Base-by-base conservation (phyloP, 805 yeast species). In the Pichia pseudocactophila region DNA sequence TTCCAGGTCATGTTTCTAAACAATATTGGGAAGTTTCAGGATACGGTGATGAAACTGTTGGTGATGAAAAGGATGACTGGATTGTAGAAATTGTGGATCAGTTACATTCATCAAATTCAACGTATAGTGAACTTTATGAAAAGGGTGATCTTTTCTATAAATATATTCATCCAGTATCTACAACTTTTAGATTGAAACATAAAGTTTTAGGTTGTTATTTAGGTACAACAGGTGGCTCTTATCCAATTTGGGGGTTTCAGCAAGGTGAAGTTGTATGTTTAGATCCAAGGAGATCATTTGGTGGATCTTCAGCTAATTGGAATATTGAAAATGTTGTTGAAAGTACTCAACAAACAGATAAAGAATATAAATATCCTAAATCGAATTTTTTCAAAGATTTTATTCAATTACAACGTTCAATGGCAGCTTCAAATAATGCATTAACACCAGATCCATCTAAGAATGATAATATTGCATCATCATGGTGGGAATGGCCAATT, bases 241-340 rank as follows among this genome's bases (percentile, higher is more conserved):
- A 89, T 57, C 99, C 99, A 16, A 79, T 78, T 15, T 92, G 99
- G 99, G 99, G 98, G 17, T 92, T 90, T 74, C 77, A 87, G 59
- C 99, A 92, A 69, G 95, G 96, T 49, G 95, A 84, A 61, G 85
- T 84, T 34, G 74, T 79, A 7, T 84, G 95, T 61, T 75, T 75
- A 49, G 56, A 66, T 7, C 61, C 74, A 13, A 15, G 50, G 1
- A 19, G 41, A 6, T 49, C 53, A 10, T 45, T 42, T 13, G 38
- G 45, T 4, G 87, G 82, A 59, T 76, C 77, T 55, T 68, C 73
- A 42, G 77, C 88, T 8, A 78, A 84, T 82, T 84, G 94, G 94
- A 84, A 84, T 61, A 59, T 84, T 43, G 94, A 84, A 60, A 73
- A 73, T 51, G 87, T 82, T 61, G 64, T 62, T 45, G 79, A 81